Evolutionary conservation across 441 rosid species (phyloP), one percentile per base, ranked within the genome.

Genomic region (Bocquillonia castaneifolia): DNA sequence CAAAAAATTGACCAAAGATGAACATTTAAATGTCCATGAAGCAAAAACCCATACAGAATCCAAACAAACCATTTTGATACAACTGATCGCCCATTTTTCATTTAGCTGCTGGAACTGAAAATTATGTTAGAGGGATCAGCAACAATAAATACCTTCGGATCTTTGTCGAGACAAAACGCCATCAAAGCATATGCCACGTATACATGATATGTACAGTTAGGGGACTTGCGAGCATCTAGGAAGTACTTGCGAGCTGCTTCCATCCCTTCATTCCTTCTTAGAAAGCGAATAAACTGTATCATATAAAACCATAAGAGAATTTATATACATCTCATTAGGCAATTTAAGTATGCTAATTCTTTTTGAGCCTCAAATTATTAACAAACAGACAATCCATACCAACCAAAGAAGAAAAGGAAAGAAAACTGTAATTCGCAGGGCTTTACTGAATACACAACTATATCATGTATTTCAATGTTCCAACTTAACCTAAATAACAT

Each of bases 171-270:
- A 80, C 98, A 92, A 77, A 90, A 88, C n/a, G 89, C 96, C 90
- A 94, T 87, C 73, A 77, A 83, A 23, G 97, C 98, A 80, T 88
- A 92, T 45, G 99, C 98, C 70, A 94, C 92, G 75, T 85, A 94
- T 68, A 94, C 94, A 77, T 94, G 99, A 76, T 88, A 88, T 25
- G 97, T 81, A 79, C 91, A 94, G 78, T 79, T 80, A 39, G 94
- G 93, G 66, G 94, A 92, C 78, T 94, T 92, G 72, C 86, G 86
- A 67, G 93, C 89, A 69, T 92, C 99, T 64, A 92, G 73, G 75
- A 94, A 94, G 78, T 92, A 92, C 84, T 94, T 94, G 69, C 97
- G 96, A 71, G 97, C 97, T 73, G 93, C 89, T 85, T 94, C 98
- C 70, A 87, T 85, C 64, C 99, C 99, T 81, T 94, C 98, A 31